Base-by-base conservation (phyloP, 2,329 filamentous ascomycete genomes). In the Plenodomus biglobosus region DNA sequence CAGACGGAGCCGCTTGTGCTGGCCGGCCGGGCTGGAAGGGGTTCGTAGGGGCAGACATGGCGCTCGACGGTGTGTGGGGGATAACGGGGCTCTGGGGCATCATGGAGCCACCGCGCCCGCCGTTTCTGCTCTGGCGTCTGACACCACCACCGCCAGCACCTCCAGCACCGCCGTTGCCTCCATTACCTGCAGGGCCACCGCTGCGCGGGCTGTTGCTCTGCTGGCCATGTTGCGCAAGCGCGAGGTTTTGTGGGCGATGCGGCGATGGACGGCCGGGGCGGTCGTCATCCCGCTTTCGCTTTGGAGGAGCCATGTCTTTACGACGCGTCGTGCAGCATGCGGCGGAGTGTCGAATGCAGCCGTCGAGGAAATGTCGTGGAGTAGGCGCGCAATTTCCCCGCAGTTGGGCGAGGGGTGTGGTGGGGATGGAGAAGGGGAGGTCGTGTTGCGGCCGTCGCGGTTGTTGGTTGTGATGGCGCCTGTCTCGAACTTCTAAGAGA, bases 261-360 rank as follows among this genome's bases (percentile, higher is more conserved):
- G 78, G 78, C 47, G 78, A 80, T 34, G 76, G 76, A 46, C 78
- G 66, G 16, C 66, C 57, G 40, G 59, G 63, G 46, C 76, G 72
- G 55, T 66, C 68, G 43, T 66, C 63, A 37, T 79, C 75, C 42
- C 78, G 75, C 75, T 85, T 85, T 53, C 82, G 76, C 75, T 85
- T 85, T 44, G 74, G 72, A 55, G 77, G 78, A 68, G 78, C 73
- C 80, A 83, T 83, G 56, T 64, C 58, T 24, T 60, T 55, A 60
- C 40, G 51, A 32, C 27, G 27, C 27, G 27, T 32, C 27, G 27
- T 48, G 49, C 60, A 59, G 61, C 66, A 70, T 68, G 56, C 65
- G 65, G 53, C 52, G 18, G 41, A 44, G 51, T 44, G 46, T 52
- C 46, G 3, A 37, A 37, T 32, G 54, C 38, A 47, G 37, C 42